Conservation (phyloP, 768 basidiomycete species). For the Boletus reticuloceps region DNA sequence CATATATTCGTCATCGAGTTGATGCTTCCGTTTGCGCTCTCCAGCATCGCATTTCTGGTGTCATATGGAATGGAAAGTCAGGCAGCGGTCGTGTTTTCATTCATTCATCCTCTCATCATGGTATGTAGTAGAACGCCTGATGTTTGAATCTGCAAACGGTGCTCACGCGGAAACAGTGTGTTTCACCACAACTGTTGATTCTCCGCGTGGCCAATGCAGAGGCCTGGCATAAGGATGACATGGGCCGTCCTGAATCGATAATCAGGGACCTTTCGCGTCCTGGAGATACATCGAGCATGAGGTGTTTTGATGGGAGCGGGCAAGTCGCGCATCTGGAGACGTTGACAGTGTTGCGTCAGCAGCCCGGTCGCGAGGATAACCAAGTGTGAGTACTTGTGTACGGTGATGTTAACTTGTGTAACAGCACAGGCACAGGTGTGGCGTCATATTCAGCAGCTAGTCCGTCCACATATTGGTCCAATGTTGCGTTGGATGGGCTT, state of each 20-base stretch:
- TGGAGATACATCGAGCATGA: not conserved
- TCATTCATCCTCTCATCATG: not conserved
- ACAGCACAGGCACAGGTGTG: no score
- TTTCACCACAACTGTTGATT: not conserved
- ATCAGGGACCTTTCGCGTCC: not conserved
- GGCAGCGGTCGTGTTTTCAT: not conserved
- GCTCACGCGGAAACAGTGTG: not conserved
- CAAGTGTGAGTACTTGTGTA: not conserved
- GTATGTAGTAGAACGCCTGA: not conserved
- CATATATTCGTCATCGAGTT: slow-evolving; percentile 1
- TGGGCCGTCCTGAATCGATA: not conserved
- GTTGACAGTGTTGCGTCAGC: not conserved
- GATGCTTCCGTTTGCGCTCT: not conserved
- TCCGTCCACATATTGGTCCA: no score
- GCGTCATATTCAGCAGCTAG: no score
- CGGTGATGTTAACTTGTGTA: not conserved
- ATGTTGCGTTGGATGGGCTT: no score
- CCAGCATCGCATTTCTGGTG: not conserved
- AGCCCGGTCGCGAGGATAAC: not conserved
- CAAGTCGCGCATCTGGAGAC: not conserved
- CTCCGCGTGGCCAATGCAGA: not conserved
- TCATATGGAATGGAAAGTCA: not conserved
- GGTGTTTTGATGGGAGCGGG: not conserved
- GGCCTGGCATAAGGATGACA: not conserved
- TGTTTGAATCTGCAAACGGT: not conserved